Percentiles rank a stretch among this genome's conserved stretches.
Evolutionary conservation across 768 basidiomycete species (phyloP).

Genomic region (Dentipellis sp.): DNA sequence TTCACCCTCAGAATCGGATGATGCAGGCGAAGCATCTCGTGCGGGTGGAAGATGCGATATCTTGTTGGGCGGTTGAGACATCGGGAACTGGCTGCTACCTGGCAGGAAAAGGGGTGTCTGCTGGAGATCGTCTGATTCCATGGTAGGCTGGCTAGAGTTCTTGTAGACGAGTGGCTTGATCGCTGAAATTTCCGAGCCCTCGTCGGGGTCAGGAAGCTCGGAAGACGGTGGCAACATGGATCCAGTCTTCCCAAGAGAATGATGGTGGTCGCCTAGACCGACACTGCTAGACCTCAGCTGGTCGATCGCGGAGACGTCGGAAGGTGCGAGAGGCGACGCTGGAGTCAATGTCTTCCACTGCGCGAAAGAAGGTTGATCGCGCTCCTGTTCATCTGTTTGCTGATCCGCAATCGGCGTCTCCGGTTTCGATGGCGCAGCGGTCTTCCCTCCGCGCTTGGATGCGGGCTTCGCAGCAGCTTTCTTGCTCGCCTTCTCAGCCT

Average conservation of each 20-base stretch:
- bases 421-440: not conserved
- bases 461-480: not conserved
- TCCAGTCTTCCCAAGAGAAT: not conserved
- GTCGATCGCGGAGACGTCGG: constrained; percentile 1
- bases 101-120: constrained; percentile 9
- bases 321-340: not conserved
- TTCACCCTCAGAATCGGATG: constrained; percentile 8
- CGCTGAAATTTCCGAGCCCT: not conserved
- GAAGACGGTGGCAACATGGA: not conserved
- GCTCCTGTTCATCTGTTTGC: not conserved
- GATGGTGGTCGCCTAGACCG: too few species aligned
- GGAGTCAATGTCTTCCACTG: not conserved
- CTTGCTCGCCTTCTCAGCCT: not conserved
- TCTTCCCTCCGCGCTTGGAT: not conserved
- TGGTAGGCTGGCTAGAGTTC: not conserved
- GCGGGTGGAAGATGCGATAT: not conserved
- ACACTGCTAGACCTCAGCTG: constrained; percentile 2
- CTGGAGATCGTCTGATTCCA: not conserved
- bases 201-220: not conserved
- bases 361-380: not conserved
- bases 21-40: not conserved
- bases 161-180: not conserved
- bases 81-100: constrained; percentile 9
- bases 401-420: not conserved
- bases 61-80: not conserved